Base-by-base conservation (phyloP, 2,329 filamentous ascomycete species). In the Cercospora canescens region DNA sequence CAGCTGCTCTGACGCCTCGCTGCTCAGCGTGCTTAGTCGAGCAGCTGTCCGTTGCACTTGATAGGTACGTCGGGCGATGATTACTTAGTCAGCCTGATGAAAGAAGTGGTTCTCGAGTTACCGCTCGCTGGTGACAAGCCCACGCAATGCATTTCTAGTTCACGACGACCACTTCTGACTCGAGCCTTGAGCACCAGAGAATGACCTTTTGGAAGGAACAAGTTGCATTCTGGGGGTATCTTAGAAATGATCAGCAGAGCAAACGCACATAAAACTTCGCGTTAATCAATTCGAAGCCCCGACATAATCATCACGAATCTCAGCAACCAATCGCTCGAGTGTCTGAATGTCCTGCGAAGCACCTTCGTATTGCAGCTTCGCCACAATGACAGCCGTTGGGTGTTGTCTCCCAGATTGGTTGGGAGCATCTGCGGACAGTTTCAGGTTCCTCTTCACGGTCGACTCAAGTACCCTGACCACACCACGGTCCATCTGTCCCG, bases 391-490 rank as follows among this genome's bases (percentile, higher is more conserved):
- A 8, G 55, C 62, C 1, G 55, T 58, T 8, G 56, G 54, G 14
- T 57, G 56, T 48, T 66, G 56, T 32, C 37, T 37, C 4, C 61
- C 64, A 4, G 66, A 58, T 24, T 61, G 60, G 12, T 60, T 35
- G 24, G 62, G 50, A 4, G 45, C 35, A 24, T 65, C 54, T 18
- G 54, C 48, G 14, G 63, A 57, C 2, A 65, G 39, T 4, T 68
- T 67, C 34, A 74, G 45, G 48, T 76, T 72, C 6, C 69, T 70
- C 32, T 79, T 78, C 18, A 83, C 65, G 32, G 77, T 80, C 9
- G 78, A 77, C 18, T 74, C 73, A 6, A 87, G 75, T n/a, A 86
- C 86, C 69, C 81, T 85, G 59, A 79, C 79, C 62, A 89, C 75
- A 32, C 82, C 83, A 54, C 82, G 79, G 71, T 89, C 87, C 56